These are phyloP conservation scores for Neckera pumila DNA, from an alignment of 225 moss, liverwort and hornwort species.

Conservation along the genomic window DNA sequence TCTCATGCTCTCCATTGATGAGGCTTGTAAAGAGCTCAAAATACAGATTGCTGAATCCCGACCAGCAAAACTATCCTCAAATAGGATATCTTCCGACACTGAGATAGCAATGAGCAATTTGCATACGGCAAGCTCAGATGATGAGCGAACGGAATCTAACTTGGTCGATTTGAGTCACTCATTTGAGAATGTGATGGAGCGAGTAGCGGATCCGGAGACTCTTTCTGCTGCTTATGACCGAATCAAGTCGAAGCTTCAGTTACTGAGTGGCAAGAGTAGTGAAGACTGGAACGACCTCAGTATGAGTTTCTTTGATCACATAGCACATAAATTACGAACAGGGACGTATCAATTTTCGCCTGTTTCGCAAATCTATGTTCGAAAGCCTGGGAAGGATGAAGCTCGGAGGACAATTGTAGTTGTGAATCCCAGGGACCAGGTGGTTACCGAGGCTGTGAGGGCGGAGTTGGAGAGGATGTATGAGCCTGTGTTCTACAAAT, in stretches of 20 bases:
- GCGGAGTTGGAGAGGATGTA: conserved; percentile 28
- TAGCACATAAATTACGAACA: conserved; percentile 1
- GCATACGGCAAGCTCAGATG: neutral
- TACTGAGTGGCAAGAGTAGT: conserved; percentile 3
- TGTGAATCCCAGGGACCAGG: conserved; percentile 26
- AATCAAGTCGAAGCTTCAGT: conserved; percentile 30
- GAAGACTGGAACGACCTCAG: conserved; percentile 23
- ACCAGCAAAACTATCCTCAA: neutral
- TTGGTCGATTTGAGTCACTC: neutral
- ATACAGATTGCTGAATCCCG: neutral
- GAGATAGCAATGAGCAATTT: neutral
- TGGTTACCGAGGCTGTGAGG: conserved; percentile 32
- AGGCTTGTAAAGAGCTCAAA: conserved; percentile 33
- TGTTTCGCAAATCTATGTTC: conserved; percentile 9
- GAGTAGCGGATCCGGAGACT: conserved; percentile 3
- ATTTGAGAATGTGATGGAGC: conserved; percentile 11
- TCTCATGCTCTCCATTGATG: conserved; percentile 34
- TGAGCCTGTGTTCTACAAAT: conserved; percentile 1
- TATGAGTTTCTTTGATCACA: conserved; percentile 6
- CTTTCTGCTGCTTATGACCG: conserved; percentile 29
- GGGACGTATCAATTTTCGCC: conserved; percentile 15
- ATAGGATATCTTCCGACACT: neutral
- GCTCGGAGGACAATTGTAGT: neutral
- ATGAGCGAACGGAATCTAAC: neutral
- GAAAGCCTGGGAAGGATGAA: conserved; percentile 32